Evolutionary conservation across 2,329 filamentous ascomycete genomes (phyloP).

Genomic region (Teratosphaeria nubilosa): DNA sequence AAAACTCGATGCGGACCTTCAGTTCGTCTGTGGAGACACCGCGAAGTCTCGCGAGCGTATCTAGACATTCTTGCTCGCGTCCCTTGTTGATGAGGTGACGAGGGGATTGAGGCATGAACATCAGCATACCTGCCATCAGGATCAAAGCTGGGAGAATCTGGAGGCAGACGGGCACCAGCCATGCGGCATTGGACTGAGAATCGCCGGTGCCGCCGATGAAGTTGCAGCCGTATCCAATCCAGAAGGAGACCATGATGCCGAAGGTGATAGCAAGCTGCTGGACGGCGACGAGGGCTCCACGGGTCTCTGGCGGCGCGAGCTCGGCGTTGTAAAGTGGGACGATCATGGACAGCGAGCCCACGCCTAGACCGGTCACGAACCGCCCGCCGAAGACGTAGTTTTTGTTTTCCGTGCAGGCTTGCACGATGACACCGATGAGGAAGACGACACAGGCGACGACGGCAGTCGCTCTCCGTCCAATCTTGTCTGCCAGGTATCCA

Average conservation of each 20-base stretch:
- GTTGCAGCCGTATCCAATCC: conserved; percentile 28
- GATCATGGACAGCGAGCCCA: conserved; percentile 59
- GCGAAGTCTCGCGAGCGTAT: conserved; percentile 53
- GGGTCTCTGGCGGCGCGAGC: conserved; percentile 50
- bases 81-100: conserved; percentile 62
- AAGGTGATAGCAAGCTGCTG: conserved; percentile 53
- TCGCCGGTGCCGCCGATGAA: conserved; percentile 45
- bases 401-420: conserved; percentile 2
- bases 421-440: conserved; percentile 54
- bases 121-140: conserved; percentile 60
- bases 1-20: conserved; percentile 60
- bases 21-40: conserved; percentile 51
- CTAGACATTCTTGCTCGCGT: conserved; percentile 56
- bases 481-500: conserved; percentile 59
- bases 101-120: conserved; percentile 67
- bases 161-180: conserved; percentile 58
- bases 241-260: conserved; percentile 47
- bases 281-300: conserved; percentile 54
- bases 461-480: conserved; percentile 60
- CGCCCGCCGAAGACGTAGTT: conserved; percentile 56
- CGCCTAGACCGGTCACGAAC: conserved; percentile 61
- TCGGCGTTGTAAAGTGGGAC: conserved; percentile 36
- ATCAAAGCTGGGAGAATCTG: conserved; percentile 59
- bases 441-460: conserved; percentile 57
- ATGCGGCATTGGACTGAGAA: conserved; percentile 56